These are phyloP conservation scores for Waltergamsia citrina DNA, from an alignment of 2,329 filamentous ascomycete species.

Conservation along the genomic window DNA sequence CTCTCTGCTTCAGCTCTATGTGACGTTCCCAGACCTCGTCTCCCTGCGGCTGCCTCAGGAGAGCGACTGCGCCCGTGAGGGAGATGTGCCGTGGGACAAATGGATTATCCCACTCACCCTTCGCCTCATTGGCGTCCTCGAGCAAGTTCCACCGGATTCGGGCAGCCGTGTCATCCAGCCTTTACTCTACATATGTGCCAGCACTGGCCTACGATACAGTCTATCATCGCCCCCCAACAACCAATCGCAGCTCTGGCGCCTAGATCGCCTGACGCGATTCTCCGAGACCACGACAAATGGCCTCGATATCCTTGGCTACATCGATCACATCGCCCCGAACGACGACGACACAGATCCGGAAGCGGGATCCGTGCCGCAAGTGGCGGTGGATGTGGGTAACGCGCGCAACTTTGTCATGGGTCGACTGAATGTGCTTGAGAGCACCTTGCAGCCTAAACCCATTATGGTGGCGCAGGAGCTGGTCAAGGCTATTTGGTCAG, in stretches of 20 bases:
- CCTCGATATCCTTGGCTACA: conserved; percentile 3
- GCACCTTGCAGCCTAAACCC: conserved; percentile 28
- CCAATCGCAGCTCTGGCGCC: neutral
- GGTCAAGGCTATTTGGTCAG: conserved; percentile 28
- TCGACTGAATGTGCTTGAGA: conserved; percentile 25
- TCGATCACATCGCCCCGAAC: conserved; percentile 9
- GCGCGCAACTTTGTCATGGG: conserved; percentile 28
- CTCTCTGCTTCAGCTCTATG: conserved; percentile 27
- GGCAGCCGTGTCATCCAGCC: conserved; percentile 26
- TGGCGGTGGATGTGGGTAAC: conserved; percentile 24
- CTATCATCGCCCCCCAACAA: conserved; percentile 3
- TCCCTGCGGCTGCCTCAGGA: conserved; percentile 16
- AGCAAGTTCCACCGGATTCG: conserved; percentile 21
- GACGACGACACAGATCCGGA: neutral
- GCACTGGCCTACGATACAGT: conserved; percentile 19
- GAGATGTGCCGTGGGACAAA: conserved; percentile 19
- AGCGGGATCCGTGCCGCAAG: neutral
- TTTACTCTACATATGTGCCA: conserved; percentile 24
- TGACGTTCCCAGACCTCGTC: conserved; percentile 24
- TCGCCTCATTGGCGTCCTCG: conserved; percentile 19
- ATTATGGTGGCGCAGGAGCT: conserved; percentile 30
- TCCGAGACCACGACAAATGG: conserved; percentile 8
- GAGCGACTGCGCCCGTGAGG: conserved; percentile 5
- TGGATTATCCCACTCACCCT: conserved; percentile 25
- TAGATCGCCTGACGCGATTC: too few species aligned